Base-by-base conservation (phyloP, 805 yeast genomes). In the Ogataea chonburiensis region DNA sequence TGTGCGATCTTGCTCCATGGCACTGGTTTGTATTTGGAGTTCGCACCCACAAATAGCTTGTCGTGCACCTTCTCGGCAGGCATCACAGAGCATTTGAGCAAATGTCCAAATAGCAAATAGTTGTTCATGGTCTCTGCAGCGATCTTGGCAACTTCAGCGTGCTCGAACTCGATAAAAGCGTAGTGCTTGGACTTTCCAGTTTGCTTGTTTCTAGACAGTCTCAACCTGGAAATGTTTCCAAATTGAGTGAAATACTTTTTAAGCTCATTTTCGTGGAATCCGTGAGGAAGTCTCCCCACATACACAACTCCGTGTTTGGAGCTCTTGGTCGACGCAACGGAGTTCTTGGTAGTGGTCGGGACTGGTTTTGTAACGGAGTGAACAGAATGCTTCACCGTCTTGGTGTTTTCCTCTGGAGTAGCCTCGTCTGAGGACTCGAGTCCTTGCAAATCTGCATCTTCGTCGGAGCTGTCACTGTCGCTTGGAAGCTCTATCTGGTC, bases 111-210 rank as follows among this genome's bases (percentile, higher is more conserved):
- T 28, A 93, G 58, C 45, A 93, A 71, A 55, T 93, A 93, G 64
- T 93, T 93, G 64, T 93, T 81, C 98, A 93, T 93, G 29, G 97
- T 81, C 48, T 93, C 98, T 43, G 84, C 85, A 3, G 96, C 98
- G 43, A 88, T 71, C 49, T 78, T 73, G 28, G 98, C 97, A 38
- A 84, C 94, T 31, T 80, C 86, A 24, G 60, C 56, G 37, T 77
- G 71, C 26, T 72, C 75, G 55, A 91, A 93, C 63, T 93, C 96
- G 29, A 93, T 67, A 61, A 86, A 91, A 5, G 88, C 98, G 61
- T 79, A 91, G 60, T 88, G 97, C 65, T 87, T 89, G 11, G 95
- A 80, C 37, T 80, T 78, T 29, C 98, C 98, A 5, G 95, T 81
- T 55, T 81, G 83, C 62, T 84, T 88, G 67, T 86, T 91, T 58